Conservation (phyloP, 805 yeast species). For the Yarrowia bubula region DNA sequence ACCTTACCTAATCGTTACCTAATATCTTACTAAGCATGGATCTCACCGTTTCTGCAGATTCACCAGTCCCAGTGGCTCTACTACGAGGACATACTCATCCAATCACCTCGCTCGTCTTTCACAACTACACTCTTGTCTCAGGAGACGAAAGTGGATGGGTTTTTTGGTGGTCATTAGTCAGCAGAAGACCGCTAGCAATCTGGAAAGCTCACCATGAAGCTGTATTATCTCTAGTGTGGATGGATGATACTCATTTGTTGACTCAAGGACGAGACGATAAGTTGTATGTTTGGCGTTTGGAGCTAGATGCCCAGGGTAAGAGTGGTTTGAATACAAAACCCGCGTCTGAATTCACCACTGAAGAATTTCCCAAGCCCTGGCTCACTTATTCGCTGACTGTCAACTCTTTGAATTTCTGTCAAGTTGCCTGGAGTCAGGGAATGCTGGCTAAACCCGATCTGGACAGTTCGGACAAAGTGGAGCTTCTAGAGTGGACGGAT, state of each 20-base stretch:
- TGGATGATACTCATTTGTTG: conserved; percentile 40
- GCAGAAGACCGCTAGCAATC: conserved; percentile 53
- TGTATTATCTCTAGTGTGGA: conserved; percentile 51
- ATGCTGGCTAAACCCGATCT: conserved; percentile 63
- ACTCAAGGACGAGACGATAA: conserved; percentile 70
- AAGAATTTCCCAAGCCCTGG: conserved; percentile 37
- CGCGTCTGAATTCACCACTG: conserved; percentile 21
- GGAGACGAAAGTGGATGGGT: conserved; percentile 64
- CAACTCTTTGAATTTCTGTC: conserved; percentile 70
- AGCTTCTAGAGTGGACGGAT: conserved; percentile 43
- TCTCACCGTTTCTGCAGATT: not conserved
- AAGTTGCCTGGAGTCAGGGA: conserved; percentile 47
- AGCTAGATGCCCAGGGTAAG: not conserved
- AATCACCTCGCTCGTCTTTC: conserved; percentile 38
- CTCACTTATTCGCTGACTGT: conserved; percentile 57
- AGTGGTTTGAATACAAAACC: conserved; percentile 29
- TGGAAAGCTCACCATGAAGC: conserved; percentile 61
- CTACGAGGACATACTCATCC: conserved; percentile 41
- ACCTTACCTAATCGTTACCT: not conserved
- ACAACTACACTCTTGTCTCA: conserved; percentile 46
- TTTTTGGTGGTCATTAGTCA: conserved; percentile 61
- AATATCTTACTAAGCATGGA: not conserved
- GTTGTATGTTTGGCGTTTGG: conserved; percentile 38
- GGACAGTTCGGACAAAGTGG: conserved; percentile 60
- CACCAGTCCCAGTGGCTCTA: conserved; percentile 33